A percentile compares a stretch with the other conserved stretches of the same genome.
These are phyloP conservation scores for Liquidambar formosana DNA, from an alignment of 164 flowering plant genomes.

Conservation along the genomic window DNA sequence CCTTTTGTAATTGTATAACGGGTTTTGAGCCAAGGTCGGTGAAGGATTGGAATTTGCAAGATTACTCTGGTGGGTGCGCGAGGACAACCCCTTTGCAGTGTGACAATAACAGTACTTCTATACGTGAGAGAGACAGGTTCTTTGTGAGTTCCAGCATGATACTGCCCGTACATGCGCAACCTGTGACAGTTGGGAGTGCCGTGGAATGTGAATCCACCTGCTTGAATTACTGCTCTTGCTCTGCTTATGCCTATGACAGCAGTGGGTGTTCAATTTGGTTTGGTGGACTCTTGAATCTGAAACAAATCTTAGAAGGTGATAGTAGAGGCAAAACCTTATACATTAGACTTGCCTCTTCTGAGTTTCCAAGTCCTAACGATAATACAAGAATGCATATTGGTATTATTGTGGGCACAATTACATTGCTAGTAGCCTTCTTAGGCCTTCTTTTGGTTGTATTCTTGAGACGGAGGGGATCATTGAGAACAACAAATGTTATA, in stretches of 20 bases:
- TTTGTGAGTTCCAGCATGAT: constrained; percentile 3
- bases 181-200: constrained; percentile 5
- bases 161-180: constrained; percentile 19
- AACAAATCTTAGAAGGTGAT: constrained; percentile 17
- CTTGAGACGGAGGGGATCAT: constrained; percentile 16
- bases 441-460: constrained; percentile 19
- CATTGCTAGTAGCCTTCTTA: neutral
- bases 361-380: constrained; percentile 13
- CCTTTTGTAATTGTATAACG: constrained; percentile 32
- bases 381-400: constrained; percentile 17
- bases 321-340: constrained; percentile 23
- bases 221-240: constrained; percentile 44
- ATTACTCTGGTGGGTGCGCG: constrained; percentile 31
- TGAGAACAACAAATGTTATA: constrained; percentile 14
- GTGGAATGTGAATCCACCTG: constrained; percentile 30
- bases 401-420: constrained; percentile 27
- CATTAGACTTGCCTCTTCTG: constrained; percentile 42
- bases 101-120: constrained; percentile 10
- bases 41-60: constrained; percentile 27
- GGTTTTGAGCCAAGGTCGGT: constrained; percentile 30
- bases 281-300: constrained; percentile 31
- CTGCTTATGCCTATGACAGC: constrained; percentile 38
- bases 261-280: constrained; percentile 34
- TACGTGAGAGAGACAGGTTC: constrained; percentile 24
- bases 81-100: constrained; percentile 28